Conservation (phyloP, 139 green algal species). For the Chlamydomonas schloesseri region DNA sequence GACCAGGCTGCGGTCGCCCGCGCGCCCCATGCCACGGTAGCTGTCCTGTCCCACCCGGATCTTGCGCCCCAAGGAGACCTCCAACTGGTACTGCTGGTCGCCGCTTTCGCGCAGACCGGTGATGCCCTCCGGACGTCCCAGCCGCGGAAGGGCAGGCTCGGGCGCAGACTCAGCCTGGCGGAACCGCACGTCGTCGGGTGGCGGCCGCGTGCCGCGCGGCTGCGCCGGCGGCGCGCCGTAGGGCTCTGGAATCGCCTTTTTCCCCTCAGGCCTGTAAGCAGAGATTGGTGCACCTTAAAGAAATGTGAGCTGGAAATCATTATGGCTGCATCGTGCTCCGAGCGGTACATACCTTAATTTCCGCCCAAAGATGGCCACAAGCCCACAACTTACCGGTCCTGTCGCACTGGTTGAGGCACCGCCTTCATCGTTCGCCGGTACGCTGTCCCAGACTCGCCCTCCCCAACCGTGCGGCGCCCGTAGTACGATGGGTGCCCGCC, state of each 20-base stretch:
- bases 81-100: constrained; percentile 52
- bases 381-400: constrained; percentile 32
- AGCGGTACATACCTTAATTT: too few relatives aligned
- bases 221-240: constrained; percentile 43
- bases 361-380: too few relatives aligned
- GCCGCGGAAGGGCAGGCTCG: constrained; percentile 50
- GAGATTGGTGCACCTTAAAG: too few relatives aligned
- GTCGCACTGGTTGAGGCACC: constrained; percentile 20
- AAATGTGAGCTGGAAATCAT: too few relatives aligned
- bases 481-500: constrained; percentile 42
- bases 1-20: constrained; percentile 50
- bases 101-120: constrained; percentile 43
- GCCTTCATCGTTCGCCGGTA: constrained; percentile 39
- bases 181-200: neutral
- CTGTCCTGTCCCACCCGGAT: constrained; percentile 44
- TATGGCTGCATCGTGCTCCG: too few relatives aligned
- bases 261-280: constrained; percentile 55
- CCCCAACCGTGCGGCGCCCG: constrained; percentile 2
- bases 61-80: constrained; percentile 54
- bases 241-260: constrained; percentile 48
- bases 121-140: constrained; percentile 43
- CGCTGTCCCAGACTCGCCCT: neutral
- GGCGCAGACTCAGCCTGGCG: neutral
- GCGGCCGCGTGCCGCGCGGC: neutral
- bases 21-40: constrained; percentile 48